Evolutionary conservation across 192 early-diverging fungal genomes (phyloP).

Genomic region (Linnemannia elongata): DNA sequence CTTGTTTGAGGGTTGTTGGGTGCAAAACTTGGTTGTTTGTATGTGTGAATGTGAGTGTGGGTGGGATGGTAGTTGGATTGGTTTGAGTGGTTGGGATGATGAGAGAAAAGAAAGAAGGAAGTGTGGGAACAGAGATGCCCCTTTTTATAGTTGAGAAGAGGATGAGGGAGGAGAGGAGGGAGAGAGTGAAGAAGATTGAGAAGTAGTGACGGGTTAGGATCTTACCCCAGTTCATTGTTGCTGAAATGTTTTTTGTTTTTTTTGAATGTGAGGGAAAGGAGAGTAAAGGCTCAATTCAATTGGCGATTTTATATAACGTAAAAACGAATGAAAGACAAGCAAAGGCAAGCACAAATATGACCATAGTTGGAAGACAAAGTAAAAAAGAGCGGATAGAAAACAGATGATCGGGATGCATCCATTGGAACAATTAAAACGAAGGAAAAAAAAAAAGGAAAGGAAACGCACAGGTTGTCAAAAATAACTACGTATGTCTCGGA

Average conservation of each 20-base stretch:
- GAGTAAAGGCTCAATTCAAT: too few relatives aligned
- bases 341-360: not conserved
- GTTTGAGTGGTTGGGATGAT: not conserved
- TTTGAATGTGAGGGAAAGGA: too few relatives aligned
- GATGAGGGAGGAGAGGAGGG: too few relatives aligned
- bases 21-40: not conserved
- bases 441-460: not conserved
- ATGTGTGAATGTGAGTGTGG: not conserved
- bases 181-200: too few relatives aligned
- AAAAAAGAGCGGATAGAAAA: not conserved
- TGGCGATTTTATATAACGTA: too few relatives aligned
- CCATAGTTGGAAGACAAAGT: not conserved
- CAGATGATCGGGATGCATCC: not conserved
- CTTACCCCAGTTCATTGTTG: too few relatives aligned
- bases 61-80: too few relatives aligned
- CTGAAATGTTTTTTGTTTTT: too few relatives aligned
- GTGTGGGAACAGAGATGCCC: not conserved
- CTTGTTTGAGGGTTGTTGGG: not conserved
- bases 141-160: not conserved
- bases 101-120: not conserved
- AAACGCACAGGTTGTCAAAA: not conserved
- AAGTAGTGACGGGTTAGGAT: too few relatives aligned
- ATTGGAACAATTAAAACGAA: not conserved
- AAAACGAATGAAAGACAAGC: not conserved
- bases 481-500: not conserved